Conservation (phyloP, 345 rosid genomes). For the Eucalyptus sideroxylon region DNA sequence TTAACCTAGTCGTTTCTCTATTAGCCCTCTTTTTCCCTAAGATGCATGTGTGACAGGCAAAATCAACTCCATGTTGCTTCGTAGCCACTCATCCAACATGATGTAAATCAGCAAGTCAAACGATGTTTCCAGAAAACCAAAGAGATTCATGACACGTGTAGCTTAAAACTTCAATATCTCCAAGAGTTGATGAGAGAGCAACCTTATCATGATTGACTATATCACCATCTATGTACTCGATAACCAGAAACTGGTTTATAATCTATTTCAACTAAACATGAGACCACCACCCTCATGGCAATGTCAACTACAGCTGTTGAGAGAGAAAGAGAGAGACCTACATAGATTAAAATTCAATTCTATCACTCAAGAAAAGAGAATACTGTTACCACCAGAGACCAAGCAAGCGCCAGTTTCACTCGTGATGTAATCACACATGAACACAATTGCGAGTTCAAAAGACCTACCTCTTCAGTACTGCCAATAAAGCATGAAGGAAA, state of each 20-base stretch:
- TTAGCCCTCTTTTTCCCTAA: background rate
- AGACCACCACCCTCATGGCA: background rate
- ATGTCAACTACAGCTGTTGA: background rate
- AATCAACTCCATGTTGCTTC: background rate
- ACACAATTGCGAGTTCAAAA: background rate
- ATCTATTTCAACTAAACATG: background rate
- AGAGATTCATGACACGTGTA: background rate
- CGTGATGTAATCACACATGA: background rate
- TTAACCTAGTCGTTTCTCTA: background rate
- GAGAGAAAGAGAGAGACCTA: background rate
- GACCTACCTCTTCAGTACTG: slow-evolving; percentile 28
- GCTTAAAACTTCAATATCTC: background rate
- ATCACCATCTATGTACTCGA: background rate
- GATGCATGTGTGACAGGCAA: background rate
- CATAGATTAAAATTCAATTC: background rate
- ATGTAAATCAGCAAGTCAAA: background rate
- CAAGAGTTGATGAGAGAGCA: background rate
- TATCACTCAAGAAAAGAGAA: background rate
- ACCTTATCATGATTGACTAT: background rate
- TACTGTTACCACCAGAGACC: background rate
- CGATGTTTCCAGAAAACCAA: background rate
- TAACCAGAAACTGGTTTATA: background rate
- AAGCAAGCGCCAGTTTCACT: background rate
- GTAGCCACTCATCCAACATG: background rate
- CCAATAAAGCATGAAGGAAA: slow-evolving; percentile 27